Evolutionary conservation across 441 rosid genomes (phyloP), one percentile per base, ranked within the genome.

Genomic region (Cnidoscolus chayamansa): DNA sequence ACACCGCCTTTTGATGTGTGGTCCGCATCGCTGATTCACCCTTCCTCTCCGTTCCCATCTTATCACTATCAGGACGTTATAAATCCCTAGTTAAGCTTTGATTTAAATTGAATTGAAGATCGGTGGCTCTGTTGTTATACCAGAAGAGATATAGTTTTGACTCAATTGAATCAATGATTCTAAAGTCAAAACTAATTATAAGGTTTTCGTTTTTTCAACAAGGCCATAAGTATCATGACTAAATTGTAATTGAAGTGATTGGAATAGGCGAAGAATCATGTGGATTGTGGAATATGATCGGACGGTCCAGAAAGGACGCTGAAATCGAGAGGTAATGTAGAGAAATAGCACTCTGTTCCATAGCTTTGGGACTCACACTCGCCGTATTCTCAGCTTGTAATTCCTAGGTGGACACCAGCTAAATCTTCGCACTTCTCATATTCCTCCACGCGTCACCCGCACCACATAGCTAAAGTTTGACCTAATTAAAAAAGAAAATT

Each of bases 321-420:
- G 70, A 77, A 78, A 85, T 81, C 87, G 86, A 83, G 85, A 53
- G 83, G 83, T 86, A 82, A 85, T 40, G 6, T 40, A 4, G 45
- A 40, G 6, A 3, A 40, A 37, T 9, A 45, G 81, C 86, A 76
- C 86, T 62, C 63, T 51, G 61, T 82, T 78, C 84, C 20, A 72
- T 67, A 73, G 70, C 86, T 83, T 85, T 79, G 90, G 83, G 81
- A 84, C 80, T 78, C 78, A 57, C 72, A 65, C 79, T 66, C 82
- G 77, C 86, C 80, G 65, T 45, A 55, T 56, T 65, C 50, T n/a
- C 73, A 65, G 72, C 74, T 63, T 72, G 30, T 62, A 13, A 72
- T 69, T 72, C 65, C 47, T n/a, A 10, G 55, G 31, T 43, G 4
- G 35, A 59, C 47, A 11, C 65, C 63, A 15, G 40, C 50, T 20